These are phyloP conservation scores for Phanerochaete carnosa DNA, from an alignment of 768 basidiomycete genomes.

Conservation along the genomic window DNA sequence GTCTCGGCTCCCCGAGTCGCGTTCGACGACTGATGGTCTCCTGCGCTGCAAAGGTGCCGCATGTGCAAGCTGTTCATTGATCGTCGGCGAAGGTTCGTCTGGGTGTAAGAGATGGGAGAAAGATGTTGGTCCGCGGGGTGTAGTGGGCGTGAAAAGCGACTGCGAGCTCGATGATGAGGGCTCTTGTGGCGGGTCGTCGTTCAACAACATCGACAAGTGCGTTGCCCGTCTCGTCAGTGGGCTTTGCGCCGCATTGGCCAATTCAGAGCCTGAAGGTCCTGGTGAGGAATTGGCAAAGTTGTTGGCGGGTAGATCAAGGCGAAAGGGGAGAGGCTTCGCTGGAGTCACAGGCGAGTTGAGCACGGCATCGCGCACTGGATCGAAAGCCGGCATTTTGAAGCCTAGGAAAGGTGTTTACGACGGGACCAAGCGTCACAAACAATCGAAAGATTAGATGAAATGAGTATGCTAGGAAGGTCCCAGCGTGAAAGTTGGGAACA, in stretches of 20 bases:
- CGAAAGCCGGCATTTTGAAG: slow-evolving; percentile 64
- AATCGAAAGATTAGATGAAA: slow-evolving; percentile 4
- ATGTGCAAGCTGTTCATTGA: slow-evolving; percentile 27
- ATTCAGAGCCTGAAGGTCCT: slow-evolving; percentile 29
- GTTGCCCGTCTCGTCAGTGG: slow-evolving; percentile 64
- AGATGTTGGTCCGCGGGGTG: slow-evolving; percentile 26
- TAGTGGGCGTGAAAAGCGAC: slow-evolving; percentile 36
- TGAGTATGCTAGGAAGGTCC: slow-evolving; percentile 1
- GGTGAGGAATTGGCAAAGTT: slow-evolving; percentile 33
- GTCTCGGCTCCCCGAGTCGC: slow-evolving; percentile 1
- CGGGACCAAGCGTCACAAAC: not conserved
- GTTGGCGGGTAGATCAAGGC: slow-evolving; percentile 20
- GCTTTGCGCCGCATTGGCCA: slow-evolving; percentile 34
- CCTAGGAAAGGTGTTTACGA: not conserved
- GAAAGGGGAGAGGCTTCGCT: slow-evolving; percentile 34
- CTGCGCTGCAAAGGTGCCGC: slow-evolving; percentile 19
- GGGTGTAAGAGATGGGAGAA: slow-evolving; percentile 37
- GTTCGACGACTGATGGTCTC: slow-evolving; percentile 19
- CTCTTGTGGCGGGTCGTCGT: slow-evolving; percentile 47
- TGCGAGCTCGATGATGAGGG: slow-evolving; percentile 38
- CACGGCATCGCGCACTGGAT: slow-evolving; percentile 85
- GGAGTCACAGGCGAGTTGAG: slow-evolving; percentile 68
- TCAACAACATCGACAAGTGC: slow-evolving; percentile 74
- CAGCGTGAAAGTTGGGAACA: slow-evolving; percentile 1
- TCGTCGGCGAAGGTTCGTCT: slow-evolving; percentile 18